phyloP scores from a whole-genome alignment of 176 grass and related monocot species.

The Elaeis guineensis region DNA sequence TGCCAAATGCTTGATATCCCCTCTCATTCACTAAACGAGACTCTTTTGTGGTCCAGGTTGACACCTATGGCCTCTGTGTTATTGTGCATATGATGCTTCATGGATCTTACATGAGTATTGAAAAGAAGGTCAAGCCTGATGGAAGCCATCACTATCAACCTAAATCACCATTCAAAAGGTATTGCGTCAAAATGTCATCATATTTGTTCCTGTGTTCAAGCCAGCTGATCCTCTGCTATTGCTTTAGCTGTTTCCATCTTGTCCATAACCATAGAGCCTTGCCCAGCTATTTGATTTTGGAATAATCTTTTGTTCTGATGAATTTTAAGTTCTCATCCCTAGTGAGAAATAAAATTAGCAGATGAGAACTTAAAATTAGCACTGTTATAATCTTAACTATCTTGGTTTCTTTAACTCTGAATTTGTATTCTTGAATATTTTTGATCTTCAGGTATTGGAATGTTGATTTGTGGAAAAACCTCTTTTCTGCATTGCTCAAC shows the following conservation, averaged over 20 bases:
- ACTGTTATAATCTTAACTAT: too few relatives aligned
- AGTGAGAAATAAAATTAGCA: too few relatives aligned
- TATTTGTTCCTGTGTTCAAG: too few relatives aligned
- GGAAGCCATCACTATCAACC: conserved; percentile 53
- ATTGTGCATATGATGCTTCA: conserved; percentile 92
- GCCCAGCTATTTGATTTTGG: too few relatives aligned
- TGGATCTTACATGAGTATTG: conserved; percentile 45
- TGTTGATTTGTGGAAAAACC: conserved; percentile 50
- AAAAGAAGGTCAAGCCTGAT: conserved; percentile 37
- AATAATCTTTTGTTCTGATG: too few relatives aligned
- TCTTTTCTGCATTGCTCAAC: conserved; percentile 75
- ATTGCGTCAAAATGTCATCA: neutral
- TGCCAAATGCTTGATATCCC: neutral
- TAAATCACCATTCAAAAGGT: conserved; percentile 68
- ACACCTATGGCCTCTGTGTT: conserved; percentile 72
- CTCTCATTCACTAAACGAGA: neutral
- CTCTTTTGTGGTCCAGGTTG: conserved; percentile 28
- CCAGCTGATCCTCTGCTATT: too few relatives aligned
- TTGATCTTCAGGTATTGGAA: conserved; percentile 69
- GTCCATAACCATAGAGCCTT: too few relatives aligned
- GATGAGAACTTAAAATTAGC: too few relatives aligned
- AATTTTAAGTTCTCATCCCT: too few relatives aligned
- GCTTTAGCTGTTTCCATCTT: too few relatives aligned
- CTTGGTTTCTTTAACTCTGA: too few relatives aligned
- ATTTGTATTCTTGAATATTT: neutral